These are phyloP conservation scores for Gossypium australe DNA, from an alignment of 345 rosid genomes.

Conservation along the genomic window DNA sequence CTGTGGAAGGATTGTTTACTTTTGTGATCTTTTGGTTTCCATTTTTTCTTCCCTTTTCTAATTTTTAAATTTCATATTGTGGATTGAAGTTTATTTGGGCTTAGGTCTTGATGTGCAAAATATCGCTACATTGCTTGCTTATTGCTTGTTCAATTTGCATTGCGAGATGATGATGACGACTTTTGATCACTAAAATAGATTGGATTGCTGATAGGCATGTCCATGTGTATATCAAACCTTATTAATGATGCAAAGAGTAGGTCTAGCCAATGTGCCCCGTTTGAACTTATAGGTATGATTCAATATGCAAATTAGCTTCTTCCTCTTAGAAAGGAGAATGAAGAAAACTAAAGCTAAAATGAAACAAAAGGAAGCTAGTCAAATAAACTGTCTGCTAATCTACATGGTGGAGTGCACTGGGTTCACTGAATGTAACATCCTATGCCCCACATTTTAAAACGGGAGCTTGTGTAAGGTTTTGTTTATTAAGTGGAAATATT, in stretches of 20 bases:
- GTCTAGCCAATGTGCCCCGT: neutral
- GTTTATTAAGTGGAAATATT: neutral
- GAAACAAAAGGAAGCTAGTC: neutral
- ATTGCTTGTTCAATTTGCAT: slow-evolving; percentile 1
- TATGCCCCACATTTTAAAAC: neutral
- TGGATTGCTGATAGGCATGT: neutral
- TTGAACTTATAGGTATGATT: neutral
- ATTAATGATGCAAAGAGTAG: neutral
- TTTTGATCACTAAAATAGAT: neutral
- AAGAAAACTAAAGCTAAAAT: neutral
- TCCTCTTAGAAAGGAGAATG: neutral
- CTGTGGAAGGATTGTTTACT: neutral
- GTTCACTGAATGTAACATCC: neutral
- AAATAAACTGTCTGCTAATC: neutral
- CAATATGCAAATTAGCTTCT: neutral
- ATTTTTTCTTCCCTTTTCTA: too few species aligned
- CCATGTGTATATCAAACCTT: neutral
- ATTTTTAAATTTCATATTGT: neutral
- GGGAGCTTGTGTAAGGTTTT: neutral
- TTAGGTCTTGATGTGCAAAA: neutral
- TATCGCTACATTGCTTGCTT: neutral
- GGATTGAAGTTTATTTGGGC: neutral
- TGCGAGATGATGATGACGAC: neutral
- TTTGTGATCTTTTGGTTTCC: neutral
- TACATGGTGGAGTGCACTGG: neutral